These are phyloP conservation scores for Botryotinia globosa DNA, from an alignment of 2,329 filamentous ascomycete genomes.

Conservation along the genomic window DNA sequence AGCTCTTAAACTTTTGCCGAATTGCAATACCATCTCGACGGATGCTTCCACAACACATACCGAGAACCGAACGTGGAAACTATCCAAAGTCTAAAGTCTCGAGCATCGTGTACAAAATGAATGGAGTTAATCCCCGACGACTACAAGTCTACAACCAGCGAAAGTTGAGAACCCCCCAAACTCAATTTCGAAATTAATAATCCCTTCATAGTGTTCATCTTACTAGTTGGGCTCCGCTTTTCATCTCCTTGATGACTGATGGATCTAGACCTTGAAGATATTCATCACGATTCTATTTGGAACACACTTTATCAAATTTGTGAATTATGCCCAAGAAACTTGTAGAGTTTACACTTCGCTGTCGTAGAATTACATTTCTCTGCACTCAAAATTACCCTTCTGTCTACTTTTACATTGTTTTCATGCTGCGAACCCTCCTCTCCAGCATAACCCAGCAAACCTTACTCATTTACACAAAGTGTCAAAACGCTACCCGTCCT, in stretches of 20 bases:
- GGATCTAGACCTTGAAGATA: constrained; percentile 2
- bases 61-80: background rate
- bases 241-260: background rate
- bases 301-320: background rate
- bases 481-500: background rate
- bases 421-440: background rate
- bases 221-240: background rate
- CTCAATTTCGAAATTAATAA: background rate
- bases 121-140: background rate
- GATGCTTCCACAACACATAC: background rate
- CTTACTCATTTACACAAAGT: background rate
- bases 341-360: no score
- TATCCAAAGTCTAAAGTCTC: background rate
- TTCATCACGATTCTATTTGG: background rate
- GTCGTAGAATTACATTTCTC: background rate
- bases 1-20: background rate
- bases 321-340: background rate
- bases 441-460: background rate
- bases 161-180: background rate
- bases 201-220: background rate
- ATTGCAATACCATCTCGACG: background rate
- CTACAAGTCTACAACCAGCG: no score
- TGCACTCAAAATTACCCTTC: background rate
- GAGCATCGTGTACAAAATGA: background rate
- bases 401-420: background rate